Base-by-base conservation (phyloP, 148 eudicot genomes). In the Polygonum maritimum region DNA sequence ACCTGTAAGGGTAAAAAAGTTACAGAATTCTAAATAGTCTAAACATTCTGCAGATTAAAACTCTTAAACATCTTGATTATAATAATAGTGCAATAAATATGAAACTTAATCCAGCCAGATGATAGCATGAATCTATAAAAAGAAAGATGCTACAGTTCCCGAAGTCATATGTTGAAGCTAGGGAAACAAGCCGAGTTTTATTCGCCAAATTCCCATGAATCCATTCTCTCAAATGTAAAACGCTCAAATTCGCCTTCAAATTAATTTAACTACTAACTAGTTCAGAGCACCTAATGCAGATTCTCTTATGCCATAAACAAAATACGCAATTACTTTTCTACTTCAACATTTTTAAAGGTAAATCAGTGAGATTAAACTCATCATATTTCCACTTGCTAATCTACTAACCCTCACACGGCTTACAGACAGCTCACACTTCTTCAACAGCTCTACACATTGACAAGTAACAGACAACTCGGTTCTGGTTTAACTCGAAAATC, bases 1-100 rank as follows among this genome's bases (percentile, higher is more conserved):
- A 96, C 99, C 99, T 92, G 84, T 74, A 81, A 13, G 39, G 39
- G 39, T 7, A 35, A 58, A 19, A 63, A 31, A 63, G 70, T 31
- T 33, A 33, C 11, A 31, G 3, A 4, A 35, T 18, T 63, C 18
- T 7, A 63, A 35, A 63, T 33, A 12, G 70, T 35, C 40, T 63
- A 63, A 2, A 63, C 13, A 58, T 58, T 63, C 3, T 63, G 40
- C 69, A 36, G 21, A 54, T 54, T 3, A 3, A 36, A 36, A 67
- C 44, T 67, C 15, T 26, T 26, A 22, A 0, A 3, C 9, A 8
- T 60, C 0, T 26, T 26, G 31, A 60, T 41, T 2, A 60, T 16
- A 26, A 12, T 16, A 65, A 67, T 35, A 14, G 13, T 67, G 5
- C 19, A 15, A 67, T 3, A 35, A 67, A 49, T 49, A 15, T 14